Evolutionary conservation across 1,139 yeast species (phyloP), one percentile per base, ranked within the genome.

Genomic region (Spencermartinsiella ligniputridi): DNA sequence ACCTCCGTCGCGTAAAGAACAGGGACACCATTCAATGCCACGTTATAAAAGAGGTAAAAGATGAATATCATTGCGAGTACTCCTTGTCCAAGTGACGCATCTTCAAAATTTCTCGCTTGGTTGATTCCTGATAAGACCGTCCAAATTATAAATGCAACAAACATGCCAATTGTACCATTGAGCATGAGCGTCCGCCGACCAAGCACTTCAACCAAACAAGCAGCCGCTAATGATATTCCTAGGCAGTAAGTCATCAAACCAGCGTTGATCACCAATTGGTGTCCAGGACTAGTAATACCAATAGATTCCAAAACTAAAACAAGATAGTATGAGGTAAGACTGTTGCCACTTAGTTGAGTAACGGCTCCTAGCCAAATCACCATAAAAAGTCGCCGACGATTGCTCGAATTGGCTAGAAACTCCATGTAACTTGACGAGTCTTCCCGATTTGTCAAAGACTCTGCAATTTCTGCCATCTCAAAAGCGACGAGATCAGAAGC

Each of bases 161-260:
- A 29, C 52, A 51, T 51, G 2, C 37, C 39, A 5, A 29, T 44
- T 41, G 35, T 48, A 25, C 55, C 59, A 75, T 12, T 76, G 78
- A 54, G 75, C 74, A 59, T 77, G 75, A 64, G 72, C 74, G 54
- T 73, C 74, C 81, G 46, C 24, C 53, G 44, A 15, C 51, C 51
- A 34, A 37, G 42, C 54, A 39, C 32, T 17, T 46, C 49, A n/a
- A 44, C 50, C 22, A 50, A 20, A 12, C 36, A 30, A 16, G 51
- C 46, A 34, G 88, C 72, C 53, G 90, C 83, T 45, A 90, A 79
- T n/a, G 89, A 80, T 51, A 83, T 76, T 13, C 95, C 95, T 96
- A 96, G 88, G 3, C 86, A 81, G 35, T 80, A 70, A 6, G 82
- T 80, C 29, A 53, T 43, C 15, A 70, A 61, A 18, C 72, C 69